phyloP scores from a whole-genome alignment of 2,329 filamentous ascomycete species.

The Exophiala bonariae region DNA sequence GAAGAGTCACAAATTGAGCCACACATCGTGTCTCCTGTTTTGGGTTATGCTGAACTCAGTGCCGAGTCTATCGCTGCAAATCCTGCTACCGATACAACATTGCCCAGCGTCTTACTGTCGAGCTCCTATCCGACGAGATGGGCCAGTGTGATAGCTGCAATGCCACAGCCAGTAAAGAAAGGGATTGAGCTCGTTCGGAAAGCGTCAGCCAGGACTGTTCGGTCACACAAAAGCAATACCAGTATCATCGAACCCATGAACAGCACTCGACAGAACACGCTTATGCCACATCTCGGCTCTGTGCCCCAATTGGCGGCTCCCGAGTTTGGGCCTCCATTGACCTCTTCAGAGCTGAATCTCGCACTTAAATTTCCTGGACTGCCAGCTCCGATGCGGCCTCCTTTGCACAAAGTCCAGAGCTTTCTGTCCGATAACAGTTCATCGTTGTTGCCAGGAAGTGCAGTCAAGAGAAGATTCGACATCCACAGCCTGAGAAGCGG shows the following conservation, averaged over 20 bases:
- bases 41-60: slow-evolving; percentile 27
- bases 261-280: slow-evolving; percentile 21
- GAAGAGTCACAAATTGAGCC: slow-evolving; percentile 16
- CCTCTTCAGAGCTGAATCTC: slow-evolving; percentile 24
- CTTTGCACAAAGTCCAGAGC: slow-evolving; percentile 32
- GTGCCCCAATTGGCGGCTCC: slow-evolving; percentile 24
- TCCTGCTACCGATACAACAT: slow-evolving; percentile 7
- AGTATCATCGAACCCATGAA: slow-evolving; percentile 27
- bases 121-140: slow-evolving; percentile 20
- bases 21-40: slow-evolving; percentile 16
- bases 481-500: slow-evolving; percentile 20
- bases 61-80: slow-evolving; percentile 20
- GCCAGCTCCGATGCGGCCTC: slow-evolving; percentile 16
- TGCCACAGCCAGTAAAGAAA: slow-evolving; percentile 23
- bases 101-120: slow-evolving; percentile 11
- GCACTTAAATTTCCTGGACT: slow-evolving; percentile 24
- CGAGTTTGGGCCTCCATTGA: slow-evolving; percentile 25
- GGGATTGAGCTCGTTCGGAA: slow-evolving; percentile 23
- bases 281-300: slow-evolving; percentile 13
- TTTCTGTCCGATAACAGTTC: slow-evolving; percentile 43
- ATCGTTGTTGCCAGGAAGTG: slow-evolving; percentile 10
- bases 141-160: slow-evolving; percentile 25
- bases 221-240: slow-evolving; percentile 24
- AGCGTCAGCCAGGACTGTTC: slow-evolving; percentile 20
- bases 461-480: slow-evolving; percentile 17